Conservation (phyloP, 2,329 filamentous ascomycete genomes). For the Keithomyces neogunnii region DNA sequence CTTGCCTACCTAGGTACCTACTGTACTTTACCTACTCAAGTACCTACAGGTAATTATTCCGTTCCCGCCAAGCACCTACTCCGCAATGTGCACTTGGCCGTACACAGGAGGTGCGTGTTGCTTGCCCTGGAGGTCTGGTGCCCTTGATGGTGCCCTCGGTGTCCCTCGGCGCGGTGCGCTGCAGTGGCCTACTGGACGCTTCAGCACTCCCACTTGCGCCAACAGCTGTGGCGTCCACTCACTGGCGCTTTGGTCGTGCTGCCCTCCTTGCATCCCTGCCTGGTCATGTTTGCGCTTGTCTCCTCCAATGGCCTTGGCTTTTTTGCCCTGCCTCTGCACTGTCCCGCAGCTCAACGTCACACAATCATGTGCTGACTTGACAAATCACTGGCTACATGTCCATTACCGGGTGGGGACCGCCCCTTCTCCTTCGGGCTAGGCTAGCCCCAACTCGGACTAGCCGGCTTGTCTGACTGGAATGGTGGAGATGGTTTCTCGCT, state of each 20-base stretch:
- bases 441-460: background rate
- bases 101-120: no score
- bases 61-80: no score
- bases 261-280: background rate
- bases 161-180: no score
- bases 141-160: no score
- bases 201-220: background rate
- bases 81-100: no score
- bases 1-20: no score
- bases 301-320: background rate
- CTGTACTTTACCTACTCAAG: no score
- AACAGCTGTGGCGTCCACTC: conserved; percentile 2
- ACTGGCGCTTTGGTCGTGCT: background rate
- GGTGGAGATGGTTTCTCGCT: background rate
- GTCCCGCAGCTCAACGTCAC: background rate
- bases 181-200: background rate
- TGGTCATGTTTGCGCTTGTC: background rate
- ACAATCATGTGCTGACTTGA: background rate
- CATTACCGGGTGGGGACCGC: background rate
- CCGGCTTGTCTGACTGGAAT: background rate
- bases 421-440: background rate
- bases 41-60: no score
- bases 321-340: background rate
- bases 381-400: background rate
- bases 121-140: no score